Evolutionary conservation across 2,329 filamentous ascomycete genomes (phyloP), one percentile per base, ranked within the genome.

Genomic region (Colletotrichum zoysiae): DNA sequence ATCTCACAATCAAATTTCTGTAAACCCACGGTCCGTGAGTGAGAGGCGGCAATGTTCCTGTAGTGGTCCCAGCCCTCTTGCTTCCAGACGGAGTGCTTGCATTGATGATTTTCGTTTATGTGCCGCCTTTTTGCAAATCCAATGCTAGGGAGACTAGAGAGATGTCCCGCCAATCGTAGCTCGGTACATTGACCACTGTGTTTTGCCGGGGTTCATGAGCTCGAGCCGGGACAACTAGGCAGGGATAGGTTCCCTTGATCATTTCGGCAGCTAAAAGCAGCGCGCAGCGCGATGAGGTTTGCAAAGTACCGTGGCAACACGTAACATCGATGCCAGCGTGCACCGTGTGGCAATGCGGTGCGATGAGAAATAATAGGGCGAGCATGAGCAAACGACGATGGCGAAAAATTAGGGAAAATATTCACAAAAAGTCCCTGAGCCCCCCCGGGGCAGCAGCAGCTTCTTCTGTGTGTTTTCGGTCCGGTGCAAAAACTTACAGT

Each of bases 221-320:
- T 53, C 20, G 30, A 50, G 67, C 55, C 67, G 67, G 57, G 42
- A 67, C 48, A 50, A 40, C 18, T 40, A 56, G 63, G 42, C 56
- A 67, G 56, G 48, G 56, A 50, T 40, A 40, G 23, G 63, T 70
- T 60, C 62, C 46, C 65, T 65, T 70, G 53, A 18, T 65, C 11
- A 59, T 40, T 65, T 40, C 46, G 67, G 67, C 18, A 44, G 38
- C 55, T 70, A 23, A 14, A 38, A 56, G 30, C 53, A 55, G 7
- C 26, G 51, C 30, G 51, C 59, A 57, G 30, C 51, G 51, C 23
- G 30, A 35, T 14, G 46, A 33, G 58, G 23, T 40, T 44, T 33
- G 33, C 33, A 50, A 64, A 18, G 50, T 26, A 48, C 60, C 2
- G 33, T 3, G 53, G 6, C 33, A 35, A 30, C 14, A 33, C 44